Percentiles rank a stretch among this genome's conserved stretches.
Evolutionary conservation across 352 stramenopile species (phyloP).

Genomic region (Pythium insidiosum): DNA sequence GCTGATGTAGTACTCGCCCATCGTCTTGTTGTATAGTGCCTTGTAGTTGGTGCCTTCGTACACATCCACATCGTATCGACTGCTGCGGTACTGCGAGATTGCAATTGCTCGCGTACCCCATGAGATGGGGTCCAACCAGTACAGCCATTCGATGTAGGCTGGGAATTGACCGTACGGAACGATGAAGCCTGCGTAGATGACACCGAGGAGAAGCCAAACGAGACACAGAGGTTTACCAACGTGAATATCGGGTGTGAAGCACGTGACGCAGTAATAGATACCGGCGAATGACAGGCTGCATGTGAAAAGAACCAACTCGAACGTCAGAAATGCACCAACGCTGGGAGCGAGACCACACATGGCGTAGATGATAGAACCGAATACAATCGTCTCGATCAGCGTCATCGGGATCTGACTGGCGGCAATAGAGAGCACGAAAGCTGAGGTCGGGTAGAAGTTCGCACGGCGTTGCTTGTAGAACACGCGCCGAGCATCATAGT

Average conservation of each 20-base stretch:
- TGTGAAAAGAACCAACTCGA: constrained; percentile 41
- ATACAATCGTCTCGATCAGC: constrained; percentile 44
- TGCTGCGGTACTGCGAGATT: constrained; percentile 14
- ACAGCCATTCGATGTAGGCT: constrained; percentile 18
- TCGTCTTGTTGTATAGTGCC: constrained; percentile 12
- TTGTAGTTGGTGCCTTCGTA: too few species aligned
- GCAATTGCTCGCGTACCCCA: constrained; percentile 20
- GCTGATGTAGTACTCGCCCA: constrained; percentile 19
- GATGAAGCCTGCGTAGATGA: constrained; percentile 31
- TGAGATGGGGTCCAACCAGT: constrained; percentile 30
- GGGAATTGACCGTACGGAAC: constrained; percentile 20
- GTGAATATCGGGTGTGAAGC: constrained; percentile 10
- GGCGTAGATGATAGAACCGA: constrained; percentile 67
- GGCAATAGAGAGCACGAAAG: constrained; percentile 41
- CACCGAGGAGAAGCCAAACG: constrained; percentile 13
- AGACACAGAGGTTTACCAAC: constrained; percentile 19
- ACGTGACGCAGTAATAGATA: constrained; percentile 22
- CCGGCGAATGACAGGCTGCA: constrained; percentile 17
- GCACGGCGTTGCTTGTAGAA: constrained; percentile 70
- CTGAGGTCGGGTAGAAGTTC: constrained; percentile 59
- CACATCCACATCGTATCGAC: constrained; percentile 6
- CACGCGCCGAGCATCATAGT: constrained; percentile 34
- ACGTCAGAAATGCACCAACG: constrained; percentile 37
- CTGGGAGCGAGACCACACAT: constrained; percentile 44
- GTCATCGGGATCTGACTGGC: constrained; percentile 22